Evolutionary conservation across 2,329 filamentous ascomycete species (phyloP).

Genomic region (Neonectria punicea): DNA sequence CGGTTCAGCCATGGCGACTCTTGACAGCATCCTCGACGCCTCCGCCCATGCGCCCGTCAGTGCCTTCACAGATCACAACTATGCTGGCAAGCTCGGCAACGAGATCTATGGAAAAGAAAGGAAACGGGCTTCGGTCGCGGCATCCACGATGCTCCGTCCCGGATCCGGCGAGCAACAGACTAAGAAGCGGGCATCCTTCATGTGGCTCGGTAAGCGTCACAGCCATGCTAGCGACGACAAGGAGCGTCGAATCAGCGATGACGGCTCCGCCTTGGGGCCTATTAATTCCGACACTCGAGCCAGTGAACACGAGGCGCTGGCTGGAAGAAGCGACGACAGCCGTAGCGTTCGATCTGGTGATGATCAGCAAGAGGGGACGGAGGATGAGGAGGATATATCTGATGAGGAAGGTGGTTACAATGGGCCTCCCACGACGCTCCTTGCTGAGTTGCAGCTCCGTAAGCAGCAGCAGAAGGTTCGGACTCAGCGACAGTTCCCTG

Average conservation of each 20-base stretch:
- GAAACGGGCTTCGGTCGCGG: slow-evolving; percentile 56
- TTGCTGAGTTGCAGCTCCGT: slow-evolving; percentile 90
- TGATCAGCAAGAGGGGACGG: slow-evolving; percentile 51
- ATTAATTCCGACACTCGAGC: slow-evolving; percentile 41
- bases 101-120: slow-evolving; percentile 77
- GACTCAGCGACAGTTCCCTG: slow-evolving; percentile 72
- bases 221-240: slow-evolving; percentile 46
- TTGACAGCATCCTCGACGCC: slow-evolving; percentile 92
- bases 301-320: slow-evolving; percentile 34
- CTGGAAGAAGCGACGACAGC: slow-evolving; percentile 43
- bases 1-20: slow-evolving; percentile 85
- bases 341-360: slow-evolving; percentile 37
- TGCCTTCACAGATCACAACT: slow-evolving; percentile 91
- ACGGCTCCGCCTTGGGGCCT: slow-evolving; percentile 38
- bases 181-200: slow-evolving; percentile 62
- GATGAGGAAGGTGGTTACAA: slow-evolving; percentile 65
- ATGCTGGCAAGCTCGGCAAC: slow-evolving; percentile 77
- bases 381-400: slow-evolving; percentile 58
- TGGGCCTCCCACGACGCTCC: slow-evolving; percentile 85
- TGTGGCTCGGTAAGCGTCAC: slow-evolving; percentile 57
- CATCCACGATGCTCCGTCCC: slow-evolving; percentile 40
- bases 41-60: slow-evolving; percentile 87
- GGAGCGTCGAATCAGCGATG: slow-evolving; percentile 29
- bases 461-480: slow-evolving; percentile 89
- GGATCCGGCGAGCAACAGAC: slow-evolving; percentile 40